phyloP scores from a whole-genome alignment of 129 eudicot species.

The Artemisia annua region DNA sequence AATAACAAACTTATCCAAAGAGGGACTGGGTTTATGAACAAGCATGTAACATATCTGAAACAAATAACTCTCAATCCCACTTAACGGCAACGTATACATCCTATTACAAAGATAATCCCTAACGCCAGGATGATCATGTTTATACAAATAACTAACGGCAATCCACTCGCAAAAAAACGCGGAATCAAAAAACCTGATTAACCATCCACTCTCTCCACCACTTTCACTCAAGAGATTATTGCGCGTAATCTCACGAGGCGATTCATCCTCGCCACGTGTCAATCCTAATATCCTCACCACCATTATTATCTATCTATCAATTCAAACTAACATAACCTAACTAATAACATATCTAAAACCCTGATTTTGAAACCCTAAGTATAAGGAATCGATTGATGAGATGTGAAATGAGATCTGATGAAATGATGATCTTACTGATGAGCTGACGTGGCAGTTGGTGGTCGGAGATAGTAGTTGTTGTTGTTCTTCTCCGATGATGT shows the following conservation, averaged over 20 bases:
- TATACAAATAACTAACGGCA: conserved; percentile 95
- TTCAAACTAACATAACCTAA: not conserved
- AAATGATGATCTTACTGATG: no score
- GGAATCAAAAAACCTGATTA: conserved; percentile 90
- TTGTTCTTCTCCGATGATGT: no score
- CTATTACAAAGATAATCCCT: conserved; percentile 93
- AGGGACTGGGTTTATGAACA: conserved; percentile 95
- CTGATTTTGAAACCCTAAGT: no score
- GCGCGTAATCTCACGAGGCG: conserved; percentile 86
- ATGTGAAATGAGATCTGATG: no score
- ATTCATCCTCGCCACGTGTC: conserved; percentile 66
- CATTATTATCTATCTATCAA: conserved; percentile 57
- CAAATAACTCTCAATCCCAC: conserved; percentile 97
- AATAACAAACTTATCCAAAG: conserved; percentile 87
- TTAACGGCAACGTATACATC: conserved; percentile 91
- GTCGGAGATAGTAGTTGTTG: no score
- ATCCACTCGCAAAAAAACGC: conserved; percentile 99
- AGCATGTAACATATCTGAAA: conserved; percentile 97
- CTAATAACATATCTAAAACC: no score
- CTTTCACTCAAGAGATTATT: conserved; percentile 76
- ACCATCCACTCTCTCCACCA: conserved; percentile 92
- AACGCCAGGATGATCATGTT: conserved; percentile 96
- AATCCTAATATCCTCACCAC: conserved; percentile 83
- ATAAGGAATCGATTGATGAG: no score
- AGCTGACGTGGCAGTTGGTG: no score